Evolutionary conservation across 2,329 filamentous ascomycete genomes (phyloP).

Genomic region (Pseudogymnoascus sp.): DNA sequence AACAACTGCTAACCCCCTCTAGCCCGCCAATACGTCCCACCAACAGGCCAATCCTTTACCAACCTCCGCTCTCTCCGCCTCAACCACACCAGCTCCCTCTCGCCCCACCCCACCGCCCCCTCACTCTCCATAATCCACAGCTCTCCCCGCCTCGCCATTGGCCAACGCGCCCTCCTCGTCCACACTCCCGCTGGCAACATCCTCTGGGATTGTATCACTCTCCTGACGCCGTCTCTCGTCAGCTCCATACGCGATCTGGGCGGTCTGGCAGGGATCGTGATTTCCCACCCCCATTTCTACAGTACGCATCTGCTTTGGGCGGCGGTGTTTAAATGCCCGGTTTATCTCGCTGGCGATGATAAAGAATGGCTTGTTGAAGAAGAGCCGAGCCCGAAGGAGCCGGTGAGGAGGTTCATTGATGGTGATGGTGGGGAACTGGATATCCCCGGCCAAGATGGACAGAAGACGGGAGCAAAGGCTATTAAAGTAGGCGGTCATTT

Average conservation of each 20-base stretch:
- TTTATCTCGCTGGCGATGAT: slow-evolving; percentile 62
- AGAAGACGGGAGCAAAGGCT: slow-evolving; percentile 43
- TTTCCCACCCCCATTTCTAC: slow-evolving; percentile 78
- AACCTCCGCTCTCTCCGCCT: slow-evolving; percentile 40
- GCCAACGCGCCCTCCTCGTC: slow-evolving; percentile 64
- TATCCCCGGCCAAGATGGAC: slow-evolving; percentile 20
- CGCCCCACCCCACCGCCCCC: slow-evolving; percentile 36
- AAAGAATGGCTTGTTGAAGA: slow-evolving; percentile 48
- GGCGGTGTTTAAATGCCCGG: slow-evolving; percentile 54
- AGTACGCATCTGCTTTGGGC: slow-evolving; percentile 70
- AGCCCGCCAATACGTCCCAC: slow-evolving; percentile 61
- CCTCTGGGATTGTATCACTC: slow-evolving; percentile 70
- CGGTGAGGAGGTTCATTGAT: slow-evolving; percentile 39
- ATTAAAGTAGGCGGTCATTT: slow-evolving; percentile 75
- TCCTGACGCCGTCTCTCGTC: slow-evolving; percentile 57
- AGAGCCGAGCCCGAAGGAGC: slow-evolving; percentile 26
- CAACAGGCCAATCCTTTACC: slow-evolving; percentile 56
- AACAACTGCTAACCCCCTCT: neutral
- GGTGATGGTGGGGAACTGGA: slow-evolving; percentile 32
- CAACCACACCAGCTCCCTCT: slow-evolving; percentile 46
- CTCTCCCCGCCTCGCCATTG: slow-evolving; percentile 58
- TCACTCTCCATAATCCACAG: slow-evolving; percentile 40
- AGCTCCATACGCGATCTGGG: slow-evolving; percentile 48
- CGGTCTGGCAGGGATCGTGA: slow-evolving; percentile 62
- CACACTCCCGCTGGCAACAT: slow-evolving; percentile 59